Percentiles rank a stretch among this genome's conserved stretches.
Conservation (phyloP, 208 protist genomes). For the Lotmaria passim region DNA sequence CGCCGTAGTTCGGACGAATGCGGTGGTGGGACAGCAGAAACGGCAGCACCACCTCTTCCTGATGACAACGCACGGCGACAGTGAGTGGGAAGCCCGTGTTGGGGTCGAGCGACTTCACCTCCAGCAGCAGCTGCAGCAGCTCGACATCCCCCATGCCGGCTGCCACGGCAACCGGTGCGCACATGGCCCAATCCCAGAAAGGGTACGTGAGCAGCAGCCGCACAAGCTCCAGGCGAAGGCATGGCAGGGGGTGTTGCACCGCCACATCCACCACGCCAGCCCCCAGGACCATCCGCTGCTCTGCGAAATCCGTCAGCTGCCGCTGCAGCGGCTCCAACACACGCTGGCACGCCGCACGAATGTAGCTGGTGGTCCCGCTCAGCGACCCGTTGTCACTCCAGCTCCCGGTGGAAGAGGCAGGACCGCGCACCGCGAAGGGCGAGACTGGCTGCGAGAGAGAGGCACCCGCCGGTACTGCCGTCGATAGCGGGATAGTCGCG, state of each 20-base stretch:
- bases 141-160: conserved; percentile 40
- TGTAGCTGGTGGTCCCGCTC: conserved; percentile 14
- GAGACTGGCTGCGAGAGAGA: not conserved
- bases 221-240: conserved; percentile 35
- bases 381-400: conserved; percentile 8
- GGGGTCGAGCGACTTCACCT: conserved; percentile 37
- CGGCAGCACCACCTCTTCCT: conserved; percentile 26
- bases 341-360: conserved; percentile 14
- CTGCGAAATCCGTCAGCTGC: conserved; percentile 3
- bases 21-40: conserved; percentile 33
- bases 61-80: conserved; percentile 36
- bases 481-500: not conserved
- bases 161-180: conserved; percentile 49
- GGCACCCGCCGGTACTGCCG: not conserved
- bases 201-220: conserved; percentile 30
- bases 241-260: conserved; percentile 39
- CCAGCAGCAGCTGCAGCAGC: conserved; percentile 33
- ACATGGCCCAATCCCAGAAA: conserved; percentile 40
- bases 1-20: conserved; percentile 48
- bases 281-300: conserved; percentile 3
- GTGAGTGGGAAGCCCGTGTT: conserved; percentile 54
- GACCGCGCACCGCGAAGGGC: not conserved
- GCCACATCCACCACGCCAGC: conserved; percentile 48
- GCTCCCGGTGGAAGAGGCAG: not conserved
- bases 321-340: conserved; percentile 21